Evolutionary conservation across 177 flowering plant genomes (phyloP), one percentile per base, ranked within the genome.

Genomic region (Tripterygium wilfordii): DNA sequence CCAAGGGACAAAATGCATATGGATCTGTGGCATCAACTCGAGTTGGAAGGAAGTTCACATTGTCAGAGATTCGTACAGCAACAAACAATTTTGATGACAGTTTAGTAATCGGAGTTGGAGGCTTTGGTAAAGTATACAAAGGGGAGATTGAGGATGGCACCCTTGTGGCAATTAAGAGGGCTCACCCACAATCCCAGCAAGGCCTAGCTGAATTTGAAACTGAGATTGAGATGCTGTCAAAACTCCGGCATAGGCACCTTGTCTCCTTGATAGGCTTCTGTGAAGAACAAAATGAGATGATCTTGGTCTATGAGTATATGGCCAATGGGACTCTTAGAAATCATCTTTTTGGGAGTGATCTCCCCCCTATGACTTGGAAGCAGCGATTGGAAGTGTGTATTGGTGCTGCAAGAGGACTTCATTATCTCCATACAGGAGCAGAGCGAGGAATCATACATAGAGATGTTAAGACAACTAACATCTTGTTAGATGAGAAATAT

Each of bases 151-250:
- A 74, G 14, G 85, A 80, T 36, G 75, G 77, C 25, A 57, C 63
- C 4, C 64, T 64, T 24, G 80, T 48, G 6, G 96, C 96, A 16
- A 65, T 87, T 20, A 87, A 83, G 66, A 63, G 87, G 6, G 79
- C 89, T 9, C 69, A 84, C 49, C 92, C 87, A 8, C 82, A 75
- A 37, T 87, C 92, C 13, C 61, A 87, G 48, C 92, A 84, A 69
- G 92, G 92, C 13, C 64, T 80, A 30, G 64, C 61, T 13, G 89
- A 87, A 55, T 87, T 87, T 17, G 82, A 83, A 52, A 87, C 88
- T 0, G 91, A 87, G 58, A 87, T 87, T 50, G 91, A 79, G 50
- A 76, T 83, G 91, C 85, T 87, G 8, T 87, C 96, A 20, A 87
- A 76, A 63, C 80, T 87, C 32, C 67, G 91, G 67, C 91, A 83